These are phyloP conservation scores for Beta vulgaris DNA, from an alignment of 148 eudicot genomes.

Conservation along the genomic window DNA sequence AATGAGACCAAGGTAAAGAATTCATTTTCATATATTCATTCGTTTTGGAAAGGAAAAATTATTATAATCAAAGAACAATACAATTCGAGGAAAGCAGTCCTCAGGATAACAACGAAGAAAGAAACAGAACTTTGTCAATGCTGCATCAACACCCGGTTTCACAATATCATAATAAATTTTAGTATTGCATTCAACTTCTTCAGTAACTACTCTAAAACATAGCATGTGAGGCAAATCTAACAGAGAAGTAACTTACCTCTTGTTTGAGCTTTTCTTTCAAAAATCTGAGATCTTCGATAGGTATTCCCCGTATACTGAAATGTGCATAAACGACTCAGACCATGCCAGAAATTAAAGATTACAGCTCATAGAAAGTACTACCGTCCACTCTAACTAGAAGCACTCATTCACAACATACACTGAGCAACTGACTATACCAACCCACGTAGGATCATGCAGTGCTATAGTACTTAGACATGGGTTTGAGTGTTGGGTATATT, in stretches of 20 bases:
- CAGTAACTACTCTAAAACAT: too few species aligned
- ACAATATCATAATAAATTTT: too few species aligned
- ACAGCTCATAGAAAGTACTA: background rate
- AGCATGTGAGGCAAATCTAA: conserved; percentile 4
- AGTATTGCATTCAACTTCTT: too few species aligned
- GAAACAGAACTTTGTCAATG: background rate
- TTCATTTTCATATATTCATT: background rate
- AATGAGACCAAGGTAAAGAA: background rate
- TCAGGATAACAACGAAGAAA: background rate
- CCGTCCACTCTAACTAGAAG: background rate
- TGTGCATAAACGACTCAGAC: conserved; percentile 12
- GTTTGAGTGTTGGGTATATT: too few species aligned
- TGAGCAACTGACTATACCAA: conserved; percentile 4
- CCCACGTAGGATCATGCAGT: background rate
- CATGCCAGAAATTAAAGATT: conserved; percentile 1
- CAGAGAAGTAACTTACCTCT: conserved; percentile 51
- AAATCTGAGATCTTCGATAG: conserved; percentile 54
- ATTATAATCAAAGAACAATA: background rate
- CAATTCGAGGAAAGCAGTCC: background rate
- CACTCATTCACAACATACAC: background rate
- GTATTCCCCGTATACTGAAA: conserved; percentile 74
- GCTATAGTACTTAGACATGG: too few species aligned
- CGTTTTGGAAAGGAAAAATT: background rate
- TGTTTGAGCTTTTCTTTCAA: conserved; percentile 79
- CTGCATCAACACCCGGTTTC: too few species aligned